Conservation (phyloP, 768 basidiomycete genomes). For the Lactarius hengduanensis region DNA sequence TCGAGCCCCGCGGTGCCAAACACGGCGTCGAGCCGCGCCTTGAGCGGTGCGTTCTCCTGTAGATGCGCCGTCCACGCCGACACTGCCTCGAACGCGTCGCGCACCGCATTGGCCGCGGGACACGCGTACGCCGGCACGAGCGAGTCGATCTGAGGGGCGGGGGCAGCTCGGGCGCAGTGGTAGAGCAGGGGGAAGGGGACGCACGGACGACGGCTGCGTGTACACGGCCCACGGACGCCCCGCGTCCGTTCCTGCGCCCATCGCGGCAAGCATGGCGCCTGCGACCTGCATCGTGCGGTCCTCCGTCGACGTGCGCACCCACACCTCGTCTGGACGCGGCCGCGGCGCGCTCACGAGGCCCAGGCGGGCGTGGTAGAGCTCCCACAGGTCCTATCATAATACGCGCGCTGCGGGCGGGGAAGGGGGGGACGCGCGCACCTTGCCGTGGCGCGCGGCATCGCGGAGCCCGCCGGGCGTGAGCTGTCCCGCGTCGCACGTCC, state of each 20-base stretch:
- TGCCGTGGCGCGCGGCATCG: slow-evolving; percentile 45
- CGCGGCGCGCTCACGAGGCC: slow-evolving; percentile 40
- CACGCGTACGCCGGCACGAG: slow-evolving; percentile 47
- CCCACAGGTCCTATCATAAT: slow-evolving; percentile 50
- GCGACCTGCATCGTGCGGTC: slow-evolving; percentile 50
- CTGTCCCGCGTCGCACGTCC: slow-evolving; percentile 49
- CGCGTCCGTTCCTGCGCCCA: slow-evolving; percentile 38
- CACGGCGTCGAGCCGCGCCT: slow-evolving; percentile 39
- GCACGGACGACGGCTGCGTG: slow-evolving; percentile 43
- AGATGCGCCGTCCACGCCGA: slow-evolving; percentile 50
- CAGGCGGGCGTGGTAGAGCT: slow-evolving; percentile 41
- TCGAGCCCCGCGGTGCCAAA: slow-evolving; percentile 43
- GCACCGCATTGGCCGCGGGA: slow-evolving; percentile 41
- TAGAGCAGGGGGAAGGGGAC: slow-evolving; percentile 23
- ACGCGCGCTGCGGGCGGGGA: not conserved
- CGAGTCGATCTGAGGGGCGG: slow-evolving; percentile 43
- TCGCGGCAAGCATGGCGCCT: slow-evolving; percentile 45
- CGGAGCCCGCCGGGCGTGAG: slow-evolving; percentile 45
- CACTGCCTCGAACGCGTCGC: slow-evolving; percentile 43
- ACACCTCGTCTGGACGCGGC: slow-evolving; percentile 40
- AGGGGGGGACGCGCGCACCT: slow-evolving; percentile 32
- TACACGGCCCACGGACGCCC: slow-evolving; percentile 40
- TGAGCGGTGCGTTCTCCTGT: slow-evolving; percentile 37
- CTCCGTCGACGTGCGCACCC: slow-evolving; percentile 45
- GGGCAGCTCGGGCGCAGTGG: not conserved